phyloP scores from a whole-genome alignment of 2,329 filamentous ascomycete species.

The Achaetomium macrosporum region DNA sequence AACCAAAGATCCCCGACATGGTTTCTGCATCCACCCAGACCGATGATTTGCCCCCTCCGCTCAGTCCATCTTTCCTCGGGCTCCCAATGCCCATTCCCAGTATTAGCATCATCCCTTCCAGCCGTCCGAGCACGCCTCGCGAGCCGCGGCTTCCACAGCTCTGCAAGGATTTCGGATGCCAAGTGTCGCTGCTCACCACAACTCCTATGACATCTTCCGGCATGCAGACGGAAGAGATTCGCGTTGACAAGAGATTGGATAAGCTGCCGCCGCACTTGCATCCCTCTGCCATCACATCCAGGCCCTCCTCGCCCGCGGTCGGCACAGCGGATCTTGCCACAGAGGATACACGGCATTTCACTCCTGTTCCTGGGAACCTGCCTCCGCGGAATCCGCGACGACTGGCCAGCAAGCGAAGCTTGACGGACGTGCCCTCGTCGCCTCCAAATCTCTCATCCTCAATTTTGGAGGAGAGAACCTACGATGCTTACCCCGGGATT shows the following conservation, averaged over 20 bases:
- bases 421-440: constrained; percentile 46
- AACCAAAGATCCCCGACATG: constrained; percentile 36
- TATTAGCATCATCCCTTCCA: constrained; percentile 90
- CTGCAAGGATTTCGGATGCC: constrained; percentile 74
- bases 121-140: constrained; percentile 72
- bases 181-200: constrained; percentile 56
- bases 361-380: constrained; percentile 46
- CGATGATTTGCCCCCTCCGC: constrained; percentile 36
- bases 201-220: constrained; percentile 48
- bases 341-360: constrained; percentile 41
- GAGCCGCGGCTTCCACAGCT: constrained; percentile 72
- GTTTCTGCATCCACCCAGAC: constrained; percentile 60
- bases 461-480: constrained; percentile 36
- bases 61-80: constrained; percentile 27
- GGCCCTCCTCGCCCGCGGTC: constrained; percentile 49
- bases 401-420: constrained; percentile 42
- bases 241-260: constrained; percentile 70
- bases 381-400: constrained; percentile 57
- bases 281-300: constrained; percentile 65
- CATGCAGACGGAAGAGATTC: constrained; percentile 86
- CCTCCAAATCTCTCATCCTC: constrained; percentile 32
- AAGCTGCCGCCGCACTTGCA: constrained; percentile 72
- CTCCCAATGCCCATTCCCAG: constrained; percentile 60
- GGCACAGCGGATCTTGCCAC: constrained; percentile 23
- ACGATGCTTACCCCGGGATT: constrained; percentile 69